Conservation (phyloP, 148 eudicot species). For the Mesembryanthemum crystallinum region DNA sequence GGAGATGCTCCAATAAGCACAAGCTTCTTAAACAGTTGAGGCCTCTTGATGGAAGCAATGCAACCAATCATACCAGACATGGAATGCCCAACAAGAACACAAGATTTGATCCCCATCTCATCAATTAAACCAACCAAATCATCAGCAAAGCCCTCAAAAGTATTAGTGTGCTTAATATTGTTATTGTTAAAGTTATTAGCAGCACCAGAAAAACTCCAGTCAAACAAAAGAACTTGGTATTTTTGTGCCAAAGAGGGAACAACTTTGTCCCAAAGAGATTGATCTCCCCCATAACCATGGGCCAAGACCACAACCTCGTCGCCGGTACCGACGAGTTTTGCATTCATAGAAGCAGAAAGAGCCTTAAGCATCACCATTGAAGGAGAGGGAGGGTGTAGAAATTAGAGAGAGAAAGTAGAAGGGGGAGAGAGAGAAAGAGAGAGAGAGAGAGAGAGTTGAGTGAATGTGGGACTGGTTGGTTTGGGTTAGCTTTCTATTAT, state of each 20-base stretch:
- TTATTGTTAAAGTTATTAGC: conserved; percentile 38
- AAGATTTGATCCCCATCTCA: conserved; percentile 53
- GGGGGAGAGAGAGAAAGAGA: not conserved
- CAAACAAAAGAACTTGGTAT: conserved; percentile 54
- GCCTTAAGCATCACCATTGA: conserved; percentile 49
- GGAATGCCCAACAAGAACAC: conserved; percentile 72
- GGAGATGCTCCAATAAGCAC: conserved; percentile 77
- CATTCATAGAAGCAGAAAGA: conserved; percentile 60
- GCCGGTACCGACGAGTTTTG: conserved; percentile 55
- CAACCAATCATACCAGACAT: conserved; percentile 90
- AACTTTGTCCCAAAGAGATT: conserved; percentile 76
- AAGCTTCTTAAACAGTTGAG: conserved; percentile 66
- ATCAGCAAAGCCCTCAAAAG: conserved; percentile 61
- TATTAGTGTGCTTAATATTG: conserved; percentile 34
- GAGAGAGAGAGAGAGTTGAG: not conserved
- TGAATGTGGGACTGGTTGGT: not conserved
- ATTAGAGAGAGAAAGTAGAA: not conserved
- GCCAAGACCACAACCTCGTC: conserved; percentile 56
- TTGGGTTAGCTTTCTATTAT: conserved; percentile 10
- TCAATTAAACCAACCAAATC: conserved; percentile 67
- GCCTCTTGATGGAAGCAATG: conserved; percentile 78
- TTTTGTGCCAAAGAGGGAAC: conserved; percentile 42
- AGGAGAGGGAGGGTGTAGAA: no score
- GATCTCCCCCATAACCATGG: conserved; percentile 82
- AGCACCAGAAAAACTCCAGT: conserved; percentile 73